Evolutionary conservation across 2,329 filamentous ascomycete genomes (phyloP), one percentile per base, ranked within the genome.

Genomic region (Colletotrichum spinosum): DNA sequence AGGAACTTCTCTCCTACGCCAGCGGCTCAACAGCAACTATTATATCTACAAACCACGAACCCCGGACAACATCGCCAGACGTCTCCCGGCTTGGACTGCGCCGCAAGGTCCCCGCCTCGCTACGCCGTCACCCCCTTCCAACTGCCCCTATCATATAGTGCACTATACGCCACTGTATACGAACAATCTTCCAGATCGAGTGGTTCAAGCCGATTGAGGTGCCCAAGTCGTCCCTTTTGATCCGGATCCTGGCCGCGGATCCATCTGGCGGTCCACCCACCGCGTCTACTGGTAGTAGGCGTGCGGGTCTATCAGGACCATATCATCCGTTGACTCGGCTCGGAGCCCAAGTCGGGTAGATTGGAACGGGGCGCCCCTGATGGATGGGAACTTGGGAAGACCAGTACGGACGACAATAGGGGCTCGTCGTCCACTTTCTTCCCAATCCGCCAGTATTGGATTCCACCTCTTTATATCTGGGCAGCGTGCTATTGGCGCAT

Each of bases 161-260:
- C 54, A 53, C 13, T 55, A 53, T 53, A 37, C 33, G 42, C 55
- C 52, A 15, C 25, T 25, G 25, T 17, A 39, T 45, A 53, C 52
- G 52, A 63, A 45, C 33, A 37, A 44, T 7, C 44, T 66, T 10
- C 63, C 46, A 39, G 42, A 66, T 63, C 42, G 42, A 65, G 63
- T 7, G 58, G 13, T 44, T 42, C 41, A n/a, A 35, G 37, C 63
- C 53, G 63, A 53, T 63, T 38, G 33, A 35, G 35, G 37, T 42
- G 38, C 42, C 48, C n/a, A 25, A 17, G 25, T 39, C 42, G 57
- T 37, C 52, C 35, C n/a, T 57, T 62, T 65, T 62, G 58, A 38
- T 34, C 48, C 11, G 41, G 52, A 42, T 52, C 42, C 62, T 52
- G 37, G 46, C 25, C 10, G 45, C 35, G 15, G 48, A 17, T 33